These are phyloP conservation scores for Plasmodium cynomolgi DNA, from an alignment of 169 alveolate species.

Conservation along the genomic window DNA sequence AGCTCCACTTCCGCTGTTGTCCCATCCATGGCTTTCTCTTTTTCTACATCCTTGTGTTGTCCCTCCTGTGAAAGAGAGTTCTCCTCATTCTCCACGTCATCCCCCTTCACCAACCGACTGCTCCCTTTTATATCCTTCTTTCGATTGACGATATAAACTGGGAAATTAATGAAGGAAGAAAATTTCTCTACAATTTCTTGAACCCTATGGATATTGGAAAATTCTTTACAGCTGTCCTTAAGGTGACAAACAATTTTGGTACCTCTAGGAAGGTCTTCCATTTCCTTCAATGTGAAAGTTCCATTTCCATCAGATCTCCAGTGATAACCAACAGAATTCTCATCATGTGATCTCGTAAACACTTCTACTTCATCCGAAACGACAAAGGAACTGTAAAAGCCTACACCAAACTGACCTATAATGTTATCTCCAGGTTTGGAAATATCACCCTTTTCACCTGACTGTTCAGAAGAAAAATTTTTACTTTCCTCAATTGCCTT, in stretches of 20 bases:
- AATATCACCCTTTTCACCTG: not conserved
- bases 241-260: constrained; percentile 92
- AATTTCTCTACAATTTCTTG: constrained; percentile 89
- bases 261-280: constrained; percentile 88
- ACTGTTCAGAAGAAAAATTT: not conserved
- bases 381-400: constrained; percentile 93
- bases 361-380: constrained; percentile 94
- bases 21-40: not conserved
- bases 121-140: constrained; percentile 23
- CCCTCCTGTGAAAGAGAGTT: not conserved
- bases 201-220: constrained; percentile 85
- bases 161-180: constrained; percentile 94
- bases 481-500: not conserved
- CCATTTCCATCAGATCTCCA: constrained; percentile 87
- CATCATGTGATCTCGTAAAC: constrained; percentile 87
- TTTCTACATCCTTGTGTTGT: not conserved
- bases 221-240: constrained; percentile 90
- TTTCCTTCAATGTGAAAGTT: constrained; percentile 79
- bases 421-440: constrained; percentile 79
- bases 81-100: not conserved
- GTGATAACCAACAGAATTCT: constrained; percentile 87
- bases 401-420: constrained; percentile 95
- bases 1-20: constrained; percentile 75
- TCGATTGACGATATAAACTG: constrained; percentile 83
- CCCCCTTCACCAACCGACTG: not conserved